A percentile compares a stretch with the other conserved stretches of the same genome.
Conservation (phyloP, 2,329 filamentous ascomycete species). For the Xylaria sp. region DNA sequence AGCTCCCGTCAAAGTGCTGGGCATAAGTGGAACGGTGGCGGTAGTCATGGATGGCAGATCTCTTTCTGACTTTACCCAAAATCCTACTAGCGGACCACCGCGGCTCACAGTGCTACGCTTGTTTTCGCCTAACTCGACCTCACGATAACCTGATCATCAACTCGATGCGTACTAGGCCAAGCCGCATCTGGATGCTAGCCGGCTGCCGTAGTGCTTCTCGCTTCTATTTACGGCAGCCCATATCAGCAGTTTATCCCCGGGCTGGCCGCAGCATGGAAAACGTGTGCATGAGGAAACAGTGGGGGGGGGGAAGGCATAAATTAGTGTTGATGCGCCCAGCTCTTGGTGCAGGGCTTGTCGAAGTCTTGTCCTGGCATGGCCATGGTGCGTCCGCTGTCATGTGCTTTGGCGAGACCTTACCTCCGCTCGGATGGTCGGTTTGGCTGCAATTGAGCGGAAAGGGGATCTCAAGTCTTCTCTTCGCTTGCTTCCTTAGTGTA, state of each 20-base stretch:
- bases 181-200: too few relatives aligned
- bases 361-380: not conserved
- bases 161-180: not conserved
- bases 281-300: conserved; percentile 17
- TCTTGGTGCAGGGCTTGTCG: too few relatives aligned
- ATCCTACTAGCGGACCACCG: not conserved
- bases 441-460: conserved; percentile 3
- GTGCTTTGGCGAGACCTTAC: not conserved
- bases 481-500: not conserved
- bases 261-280: conserved; percentile 13
- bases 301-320: not conserved
- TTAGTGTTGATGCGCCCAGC: conserved; percentile 7
- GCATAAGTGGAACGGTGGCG: not conserved
- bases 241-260: conserved; percentile 18
- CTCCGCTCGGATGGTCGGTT: not conserved
- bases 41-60: too few relatives aligned
- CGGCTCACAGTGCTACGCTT: not conserved
- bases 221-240: conserved; percentile 19
- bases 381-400: conserved; percentile 6
- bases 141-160: not conserved
- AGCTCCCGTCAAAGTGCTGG: not conserved
- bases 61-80: not conserved
- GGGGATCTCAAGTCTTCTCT: conserved; percentile 3
- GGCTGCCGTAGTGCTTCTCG: not conserved
- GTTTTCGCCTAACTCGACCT: not conserved